Conservation (phyloP, 345 rosid genomes). For the Brassica incana region DNA sequence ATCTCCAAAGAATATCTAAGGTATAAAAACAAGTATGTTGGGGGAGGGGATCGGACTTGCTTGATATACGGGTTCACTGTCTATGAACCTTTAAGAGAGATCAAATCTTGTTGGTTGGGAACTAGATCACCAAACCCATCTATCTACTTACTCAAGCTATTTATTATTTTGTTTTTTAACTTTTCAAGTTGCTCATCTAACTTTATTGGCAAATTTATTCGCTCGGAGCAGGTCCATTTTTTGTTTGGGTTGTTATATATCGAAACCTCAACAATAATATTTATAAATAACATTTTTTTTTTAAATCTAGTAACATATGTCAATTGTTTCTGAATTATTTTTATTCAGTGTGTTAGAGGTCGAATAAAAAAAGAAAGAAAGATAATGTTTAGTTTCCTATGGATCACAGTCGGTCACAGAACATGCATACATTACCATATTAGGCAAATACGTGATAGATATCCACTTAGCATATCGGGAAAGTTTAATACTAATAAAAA, state of each 20-base stretch:
- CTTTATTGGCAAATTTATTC: constrained; percentile 9
- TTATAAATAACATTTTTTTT: background rate
- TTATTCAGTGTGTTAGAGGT: background rate
- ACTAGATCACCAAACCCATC: constrained; percentile 39
- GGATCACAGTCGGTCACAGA: constrained; percentile 4
- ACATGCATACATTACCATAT: background rate
- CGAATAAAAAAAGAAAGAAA: background rate
- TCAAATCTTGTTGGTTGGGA: constrained; percentile 40
- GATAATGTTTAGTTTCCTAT: background rate
- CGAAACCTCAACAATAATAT: background rate
- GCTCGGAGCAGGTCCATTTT: background rate
- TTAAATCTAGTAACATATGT: background rate
- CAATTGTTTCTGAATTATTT: background rate
- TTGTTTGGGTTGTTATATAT: background rate
- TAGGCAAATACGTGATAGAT: constrained; percentile 6
- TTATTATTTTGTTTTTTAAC: background rate
- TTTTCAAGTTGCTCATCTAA: constrained; percentile 11
- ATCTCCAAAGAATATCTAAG: constrained; percentile 1
- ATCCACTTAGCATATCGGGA: background rate
- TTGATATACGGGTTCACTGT: background rate
- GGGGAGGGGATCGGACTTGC: background rate
- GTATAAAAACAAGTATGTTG: background rate
- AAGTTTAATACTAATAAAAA: background rate
- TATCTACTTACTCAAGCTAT: constrained; percentile 32
- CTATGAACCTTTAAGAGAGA: constrained; percentile 22